Evolutionary conservation across 2,329 filamentous ascomycete genomes (phyloP), one percentile per base, ranked within the genome.

Genomic region (Ophiostoma piceae): DNA sequence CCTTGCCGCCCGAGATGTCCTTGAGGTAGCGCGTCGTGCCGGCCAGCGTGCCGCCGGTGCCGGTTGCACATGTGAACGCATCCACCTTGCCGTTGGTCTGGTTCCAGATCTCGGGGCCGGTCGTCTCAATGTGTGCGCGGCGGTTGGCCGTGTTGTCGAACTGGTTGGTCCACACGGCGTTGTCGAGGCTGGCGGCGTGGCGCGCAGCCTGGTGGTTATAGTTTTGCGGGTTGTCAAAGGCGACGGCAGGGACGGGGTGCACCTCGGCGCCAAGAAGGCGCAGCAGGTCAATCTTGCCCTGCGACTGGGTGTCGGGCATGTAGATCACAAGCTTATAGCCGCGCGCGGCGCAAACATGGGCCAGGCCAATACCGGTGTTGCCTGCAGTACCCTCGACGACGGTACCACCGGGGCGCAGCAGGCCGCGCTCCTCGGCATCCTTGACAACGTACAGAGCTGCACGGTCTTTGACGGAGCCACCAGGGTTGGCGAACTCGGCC

Each of bases 301-400:
- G 94, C 26, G 94, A 96, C 82, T 98, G 95, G 67, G 94, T 98
- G 84, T 99, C 91, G 76, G 95, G 95, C 95, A 99, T 98, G 87
- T 98, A 99, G 78, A 99, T 99, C 77, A 98, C 94, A 67, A 97
- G 88, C 78, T 90, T 90, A 85, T 99, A 98, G 57, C 94, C 95
- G 76, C 90, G 90, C 51, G 90, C 92, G 72, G 94, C 88, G 82
- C 95, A 98, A 70, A 99, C 95, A 81, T 98, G 95, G 26, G 95
- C 95, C 62, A 99, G 90, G 1, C 95, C 95, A 79, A 99, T 99
- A 74, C 95, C 95, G 39, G 95, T 99, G 84, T 98, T 99, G 68
- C 95, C 95, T 0, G 95, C 95, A 5, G 95, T 99, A 72, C 95
- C 95, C 82, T 99, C 95, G 71, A 99, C 91, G 14, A 99, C 94